Evolutionary conservation across 2,329 filamentous ascomycete genomes (phyloP), one percentile per base, ranked within the genome.

Genomic region (Phialophora verrucosa): DNA sequence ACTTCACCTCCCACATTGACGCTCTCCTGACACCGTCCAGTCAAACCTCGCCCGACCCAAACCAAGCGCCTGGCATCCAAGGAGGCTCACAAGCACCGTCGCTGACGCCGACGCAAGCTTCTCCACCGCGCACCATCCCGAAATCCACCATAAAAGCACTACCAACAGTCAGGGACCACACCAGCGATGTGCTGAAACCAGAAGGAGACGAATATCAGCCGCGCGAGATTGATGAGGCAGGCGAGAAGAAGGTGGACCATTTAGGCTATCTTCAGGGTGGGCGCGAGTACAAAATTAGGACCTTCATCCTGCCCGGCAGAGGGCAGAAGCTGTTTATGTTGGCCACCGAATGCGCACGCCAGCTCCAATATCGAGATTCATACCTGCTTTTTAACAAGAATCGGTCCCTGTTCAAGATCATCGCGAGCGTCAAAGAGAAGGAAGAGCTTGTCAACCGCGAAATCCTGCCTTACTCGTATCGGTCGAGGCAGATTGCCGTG

Each of bases 301-400:
- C 94, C 0, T 99, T 99, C 77, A 88, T 91, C 71, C 93, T 99
- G 3, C 93, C 94, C 20, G 90, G 96, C 74, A 86, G 95, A 73
- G 93, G 92, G 31, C 90, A 96, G 71, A 97, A 97, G 79, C 86
- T 98, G 5, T 99, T 98, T 81, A 99, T 99, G 95, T 87, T 99
- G 60, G 95, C 95, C 42, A 99, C 95, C 17, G 95, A 99, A 80
- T 98, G 95, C 76, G 95, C 95, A 27, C 88, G 95, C 71, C 93
- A 97, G 3, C 83, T 98, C 25, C 91, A 93, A 55, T 99, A 99
- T 77, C 87, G 95, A 68, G 95, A 99, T 78, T 97, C 93, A n/a
- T 99, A 99, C 77, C 84, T 99, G 42, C 83, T 99, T 17, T 99
- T 99, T 83, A 98, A 98, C 85, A 97, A 98, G 82, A 98, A 99